phyloP scores from a whole-genome alignment of 148 eudicot species.

The Chenopodium formosanum region DNA sequence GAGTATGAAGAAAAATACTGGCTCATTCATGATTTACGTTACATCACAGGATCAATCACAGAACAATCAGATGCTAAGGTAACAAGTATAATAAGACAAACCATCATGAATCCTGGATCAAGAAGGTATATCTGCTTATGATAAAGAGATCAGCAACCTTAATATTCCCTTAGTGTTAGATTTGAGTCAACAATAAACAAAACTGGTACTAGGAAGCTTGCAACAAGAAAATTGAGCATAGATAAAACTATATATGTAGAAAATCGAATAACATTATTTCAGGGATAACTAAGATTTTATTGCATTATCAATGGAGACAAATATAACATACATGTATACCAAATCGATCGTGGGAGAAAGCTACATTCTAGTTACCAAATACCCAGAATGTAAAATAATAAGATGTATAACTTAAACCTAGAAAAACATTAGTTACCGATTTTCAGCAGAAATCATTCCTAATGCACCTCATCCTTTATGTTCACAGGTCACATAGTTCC shows the following conservation, averaged over 20 bases:
- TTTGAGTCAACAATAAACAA: neutral
- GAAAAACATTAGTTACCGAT: slow-evolving; percentile 6
- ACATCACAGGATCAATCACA: neutral
- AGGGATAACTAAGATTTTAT: slow-evolving; percentile 1
- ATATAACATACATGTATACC: slow-evolving; percentile 20
- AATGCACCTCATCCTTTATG: slow-evolving; percentile 21
- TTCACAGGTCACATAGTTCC: slow-evolving; percentile 9
- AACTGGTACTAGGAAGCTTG: neutral
- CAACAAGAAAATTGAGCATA: neutral
- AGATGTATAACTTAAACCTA: slow-evolving; percentile 17
- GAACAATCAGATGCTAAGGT: neutral
- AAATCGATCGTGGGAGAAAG: neutral
- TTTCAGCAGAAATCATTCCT: slow-evolving; percentile 14
- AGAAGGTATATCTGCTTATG: neutral
- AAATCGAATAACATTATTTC: neutral
- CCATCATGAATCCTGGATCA: neutral
- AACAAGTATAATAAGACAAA: neutral
- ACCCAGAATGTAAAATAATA: neutral
- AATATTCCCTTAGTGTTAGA: neutral
- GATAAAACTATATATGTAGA: neutral
- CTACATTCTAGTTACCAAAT: neutral
- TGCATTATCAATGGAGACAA: slow-evolving; percentile 15
- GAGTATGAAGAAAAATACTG: too few species aligned
- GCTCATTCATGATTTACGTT: neutral
- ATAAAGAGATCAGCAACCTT: neutral